phyloP scores from a whole-genome alignment of 1,139 yeast genomes.

The Candida tropicalis region DNA sequence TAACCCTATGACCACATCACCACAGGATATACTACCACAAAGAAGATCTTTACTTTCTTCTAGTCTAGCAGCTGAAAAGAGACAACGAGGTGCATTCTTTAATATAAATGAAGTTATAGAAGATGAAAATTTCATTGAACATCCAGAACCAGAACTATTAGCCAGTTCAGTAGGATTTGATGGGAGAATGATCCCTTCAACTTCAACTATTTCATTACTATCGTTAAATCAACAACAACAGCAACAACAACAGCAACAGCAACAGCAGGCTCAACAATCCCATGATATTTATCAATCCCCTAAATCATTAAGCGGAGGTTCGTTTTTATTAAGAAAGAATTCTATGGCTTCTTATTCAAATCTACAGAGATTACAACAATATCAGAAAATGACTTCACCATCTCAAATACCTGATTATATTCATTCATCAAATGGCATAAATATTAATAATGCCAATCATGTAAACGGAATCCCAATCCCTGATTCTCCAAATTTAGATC shows the following conservation, averaged over 20 bases:
- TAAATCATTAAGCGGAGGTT: constrained; percentile 8
- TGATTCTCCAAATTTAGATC: constrained; percentile 55
- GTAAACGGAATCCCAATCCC: constrained; percentile 27
- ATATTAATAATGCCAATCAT: constrained; percentile 4
- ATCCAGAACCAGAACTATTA: constrained; percentile 55
- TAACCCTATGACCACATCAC: constrained; percentile 1
- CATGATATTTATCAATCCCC: constrained; percentile 4
- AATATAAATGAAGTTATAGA: constrained; percentile 11
- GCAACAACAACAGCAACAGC: constrained; percentile 12
- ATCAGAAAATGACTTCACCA: constrained; percentile 36
- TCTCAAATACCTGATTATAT: constrained; percentile 24
- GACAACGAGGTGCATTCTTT: constrained; percentile 8
- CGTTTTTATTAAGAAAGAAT: constrained; percentile 8
- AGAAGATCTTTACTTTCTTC: constrained; percentile 29
- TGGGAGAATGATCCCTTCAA: constrained; percentile 54
- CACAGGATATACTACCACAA: constrained; percentile 8
- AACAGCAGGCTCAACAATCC: constrained; percentile 13
- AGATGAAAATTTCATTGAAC: constrained; percentile 25
- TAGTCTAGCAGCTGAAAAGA: constrained; percentile 27
- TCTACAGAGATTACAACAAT: constrained; percentile 37
- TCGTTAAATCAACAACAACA: constrained; percentile 38
- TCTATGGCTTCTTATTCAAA: constrained; percentile 11
- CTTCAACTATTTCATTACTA: constrained; percentile 55
- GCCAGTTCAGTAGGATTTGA: constrained; percentile 58
- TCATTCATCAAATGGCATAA: constrained; percentile 16